Evolutionary conservation across 352 stramenopile species (phyloP).

Genomic region (Pythium phragmitis): DNA sequence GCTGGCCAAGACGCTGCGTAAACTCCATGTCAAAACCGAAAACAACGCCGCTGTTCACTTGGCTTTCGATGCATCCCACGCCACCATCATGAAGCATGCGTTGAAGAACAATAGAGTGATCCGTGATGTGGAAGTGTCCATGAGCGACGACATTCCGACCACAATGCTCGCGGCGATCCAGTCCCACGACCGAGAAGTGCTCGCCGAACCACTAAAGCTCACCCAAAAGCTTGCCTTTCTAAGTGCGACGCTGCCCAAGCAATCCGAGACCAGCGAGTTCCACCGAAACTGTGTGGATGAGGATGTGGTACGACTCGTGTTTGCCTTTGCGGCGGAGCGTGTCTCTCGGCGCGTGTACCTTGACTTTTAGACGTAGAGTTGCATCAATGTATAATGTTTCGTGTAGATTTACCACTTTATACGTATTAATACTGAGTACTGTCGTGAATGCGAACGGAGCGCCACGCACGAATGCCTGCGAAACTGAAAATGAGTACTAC

Average conservation of each 20-base stretch:
- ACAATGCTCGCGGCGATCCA: slow-evolving; percentile 9
- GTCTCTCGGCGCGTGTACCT: slow-evolving; percentile 14
- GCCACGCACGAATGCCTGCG: background rate
- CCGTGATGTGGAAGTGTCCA: slow-evolving; percentile 9
- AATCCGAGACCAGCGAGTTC: background rate
- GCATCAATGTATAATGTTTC: background rate
- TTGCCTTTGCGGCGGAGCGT: slow-evolving; percentile 14
- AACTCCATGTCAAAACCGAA: slow-evolving; percentile 15
- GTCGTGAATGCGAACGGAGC: background rate
- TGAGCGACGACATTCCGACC: slow-evolving; percentile 10
- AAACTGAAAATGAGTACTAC: background rate
- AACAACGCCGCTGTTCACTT: slow-evolving; percentile 6
- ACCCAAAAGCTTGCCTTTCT: slow-evolving; percentile 15
- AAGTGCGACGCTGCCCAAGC: slow-evolving; percentile 1
- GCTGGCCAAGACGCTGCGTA: slow-evolving; percentile 10
- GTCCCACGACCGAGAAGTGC: slow-evolving; percentile 9
- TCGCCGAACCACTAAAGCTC: slow-evolving; percentile 8
- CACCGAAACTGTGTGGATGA: slow-evolving; percentile 13
- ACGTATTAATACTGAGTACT: background rate
- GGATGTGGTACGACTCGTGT: slow-evolving; percentile 19
- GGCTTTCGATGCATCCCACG: background rate
- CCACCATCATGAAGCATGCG: background rate
- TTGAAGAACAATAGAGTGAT: slow-evolving; percentile 13
- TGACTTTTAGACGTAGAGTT: slow-evolving; percentile 11
- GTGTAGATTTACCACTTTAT: background rate